Base-by-base conservation (phyloP, 306 rosid species). In the Sechiopsis laciniata region DNA sequence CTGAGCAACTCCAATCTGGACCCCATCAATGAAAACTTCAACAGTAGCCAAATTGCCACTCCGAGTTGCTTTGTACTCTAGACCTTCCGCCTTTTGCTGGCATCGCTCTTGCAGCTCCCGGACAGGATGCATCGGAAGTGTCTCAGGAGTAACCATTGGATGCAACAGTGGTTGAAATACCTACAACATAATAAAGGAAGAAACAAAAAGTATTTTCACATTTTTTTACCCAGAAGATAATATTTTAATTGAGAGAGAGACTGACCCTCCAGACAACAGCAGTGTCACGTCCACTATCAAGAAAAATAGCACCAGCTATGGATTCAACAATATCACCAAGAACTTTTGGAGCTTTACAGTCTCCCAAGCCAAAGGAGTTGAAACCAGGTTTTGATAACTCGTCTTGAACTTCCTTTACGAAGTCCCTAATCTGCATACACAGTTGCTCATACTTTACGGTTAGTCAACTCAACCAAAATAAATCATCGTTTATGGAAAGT, bases 301-400 rank as follows among this genome's bases (percentile, higher is more conserved):
- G 99, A 81, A 91, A 94, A 75, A 94, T 84, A 72, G 99, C 91
- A 64, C 99, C 99, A 13, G 99, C 99, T 72, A 94, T 89, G 76
- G 99, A 94, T 84, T 94, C 99, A 56, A 94, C 87, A 80, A 94
- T 94, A 81, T 91, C 99, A 77, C 99, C 99, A 73, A 91, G 96
- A 84, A 94, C 99, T 86, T 94, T 94, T 60, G 99, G 99, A 80
- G 99, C 99, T 91, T 94, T 94, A 82, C 97, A 94, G 78, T 94
- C 99, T 79, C 99, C 96, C 83, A 94, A 82, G 64, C 99, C 99
- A 78, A 94, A 94, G 55, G 99, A 94, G 86, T 94, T 94, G 82
- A 94, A 89, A 53, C 95, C 99, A 16, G 99, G 97, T 78, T 91
- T 88, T 29, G 76, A 83, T 76, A 86, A 82, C 76, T 94, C 99